Percentiles rank a stretch among this genome's conserved stretches.
Conservation (phyloP, 331 rosid genomes). For the Malus hybrid region DNA sequence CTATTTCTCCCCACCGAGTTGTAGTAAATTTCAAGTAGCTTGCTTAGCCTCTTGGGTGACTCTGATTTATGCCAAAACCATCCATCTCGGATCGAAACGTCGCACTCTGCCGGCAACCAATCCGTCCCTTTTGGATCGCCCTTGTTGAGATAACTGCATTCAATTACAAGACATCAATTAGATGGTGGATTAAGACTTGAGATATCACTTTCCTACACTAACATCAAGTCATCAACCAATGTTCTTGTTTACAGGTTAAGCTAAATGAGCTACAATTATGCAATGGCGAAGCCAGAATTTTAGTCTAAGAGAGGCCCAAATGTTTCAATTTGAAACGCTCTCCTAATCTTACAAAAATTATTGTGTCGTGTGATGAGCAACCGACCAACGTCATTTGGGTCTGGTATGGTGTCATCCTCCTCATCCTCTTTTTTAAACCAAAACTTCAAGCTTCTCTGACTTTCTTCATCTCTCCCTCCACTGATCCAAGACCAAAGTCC, state of each 20-base stretch:
- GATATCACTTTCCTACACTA: not conserved
- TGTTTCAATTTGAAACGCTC: no score
- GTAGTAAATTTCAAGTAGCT: constrained; percentile 73
- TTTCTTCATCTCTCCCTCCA: no score
- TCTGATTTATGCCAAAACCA: constrained; percentile 96
- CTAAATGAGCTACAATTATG: not conserved
- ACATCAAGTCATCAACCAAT: not conserved
- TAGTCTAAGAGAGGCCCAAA: no score
- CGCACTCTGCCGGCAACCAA: constrained; percentile 91
- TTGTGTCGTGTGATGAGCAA: no score
- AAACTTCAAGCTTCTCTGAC: no score
- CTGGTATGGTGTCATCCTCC: no score
- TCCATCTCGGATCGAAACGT: constrained; percentile 63
- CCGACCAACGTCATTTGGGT: no score
- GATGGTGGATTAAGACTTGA: not conserved
- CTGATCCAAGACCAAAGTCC: no score
- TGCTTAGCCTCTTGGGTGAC: constrained; percentile 60
- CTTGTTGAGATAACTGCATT: constrained; percentile 48
- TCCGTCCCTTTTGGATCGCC: constrained; percentile 80
- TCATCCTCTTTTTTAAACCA: no score
- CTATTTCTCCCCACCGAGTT: constrained; percentile 80
- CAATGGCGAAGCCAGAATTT: no score
- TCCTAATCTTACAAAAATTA: no score
- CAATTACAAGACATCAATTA: not conserved
- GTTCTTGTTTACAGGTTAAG: not conserved